Base-by-base conservation (phyloP, 306 rosid genomes). In the Pachyrhizus erosus region DNA sequence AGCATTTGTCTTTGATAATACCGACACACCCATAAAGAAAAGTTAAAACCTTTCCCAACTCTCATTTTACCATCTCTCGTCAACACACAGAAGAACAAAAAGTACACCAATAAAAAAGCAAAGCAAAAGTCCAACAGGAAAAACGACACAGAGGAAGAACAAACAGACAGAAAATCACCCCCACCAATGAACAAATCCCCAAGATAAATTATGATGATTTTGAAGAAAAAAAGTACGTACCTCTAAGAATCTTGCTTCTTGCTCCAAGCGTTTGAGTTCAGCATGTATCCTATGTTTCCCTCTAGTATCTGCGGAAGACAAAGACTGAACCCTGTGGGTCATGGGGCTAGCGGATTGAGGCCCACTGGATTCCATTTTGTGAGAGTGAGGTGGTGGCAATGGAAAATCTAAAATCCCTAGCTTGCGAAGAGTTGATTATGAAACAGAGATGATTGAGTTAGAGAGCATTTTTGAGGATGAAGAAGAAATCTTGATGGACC, bases 221-320 rank as follows among this genome's bases (percentile, higher is more conserved):
- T 15, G 24, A 52, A 8, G 78, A 60, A 9, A 42, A 11, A 42
- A 14, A 76, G 60, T 58, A 60, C 73, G 51, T 79, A 93, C 99
- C 97, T 93, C 98, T 76, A 96, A 86, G 87, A 90, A 90, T 84
- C 97, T 93, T 67, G 97, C 79, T 89, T 96, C 98, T 76, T 91
- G 98, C 87, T 93, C 98, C 73, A 96, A 89, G 82, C 99, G 86
- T 76, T 96, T 93, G 75, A 93, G 57, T 84, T 96, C 98, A 7
- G 98, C 99, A 72, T 84, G 94, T 83, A 96, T 84, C 89, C 98
- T 89, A 77, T 96, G 99, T 83, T 91, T 96, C 80, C 99, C 99
- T 87, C 97, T 90, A 1, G 97, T 91, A 73, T 96, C 98, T 21
- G 90, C 68, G 34, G 91, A 70, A 34, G 98, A 86, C 80, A 90